Percentiles rank a stretch among this genome's conserved stretches.
phyloP scores from a whole-genome alignment of 257 asterid genomes.

The Mentha longifolia region DNA sequence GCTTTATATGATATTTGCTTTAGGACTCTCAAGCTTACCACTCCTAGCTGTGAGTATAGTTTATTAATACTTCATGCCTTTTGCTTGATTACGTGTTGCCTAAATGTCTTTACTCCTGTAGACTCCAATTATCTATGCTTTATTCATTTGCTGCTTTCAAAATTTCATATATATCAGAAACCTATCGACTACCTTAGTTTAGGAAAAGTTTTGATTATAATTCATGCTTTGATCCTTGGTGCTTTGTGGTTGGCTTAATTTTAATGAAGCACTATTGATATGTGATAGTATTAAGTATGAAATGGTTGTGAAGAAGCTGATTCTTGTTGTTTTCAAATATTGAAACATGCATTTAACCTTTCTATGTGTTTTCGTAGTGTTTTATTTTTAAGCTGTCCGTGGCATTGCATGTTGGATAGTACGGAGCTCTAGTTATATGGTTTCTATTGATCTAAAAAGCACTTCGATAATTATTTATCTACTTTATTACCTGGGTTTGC shows the following conservation, averaged over 20 bases:
- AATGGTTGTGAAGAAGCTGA: background rate
- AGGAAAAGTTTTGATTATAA: background rate
- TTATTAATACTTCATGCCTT: background rate
- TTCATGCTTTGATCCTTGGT: background rate
- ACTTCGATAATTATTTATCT: background rate
- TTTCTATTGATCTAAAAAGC: background rate
- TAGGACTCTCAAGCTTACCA: constrained; percentile 74
- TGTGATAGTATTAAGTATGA: background rate
- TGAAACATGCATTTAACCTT: background rate
- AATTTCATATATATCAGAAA: background rate
- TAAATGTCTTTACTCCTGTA: background rate
- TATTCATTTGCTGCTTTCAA: background rate
- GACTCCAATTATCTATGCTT: background rate
- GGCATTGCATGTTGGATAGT: background rate
- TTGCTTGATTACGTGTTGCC: background rate
- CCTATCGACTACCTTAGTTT: background rate
- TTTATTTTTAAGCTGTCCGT: background rate
- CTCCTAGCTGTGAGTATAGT: constrained; percentile 75
- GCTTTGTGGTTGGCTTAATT: background rate
- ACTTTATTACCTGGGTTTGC: too few species aligned
- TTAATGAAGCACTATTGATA: too few species aligned
- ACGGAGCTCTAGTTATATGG: background rate
- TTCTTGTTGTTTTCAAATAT: background rate
- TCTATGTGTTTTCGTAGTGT: background rate
- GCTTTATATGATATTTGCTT: constrained; percentile 72